These are phyloP conservation scores for Arthonia radiata DNA, from an alignment of 495 filamentous ascomycete species.

Conservation along the genomic window DNA sequence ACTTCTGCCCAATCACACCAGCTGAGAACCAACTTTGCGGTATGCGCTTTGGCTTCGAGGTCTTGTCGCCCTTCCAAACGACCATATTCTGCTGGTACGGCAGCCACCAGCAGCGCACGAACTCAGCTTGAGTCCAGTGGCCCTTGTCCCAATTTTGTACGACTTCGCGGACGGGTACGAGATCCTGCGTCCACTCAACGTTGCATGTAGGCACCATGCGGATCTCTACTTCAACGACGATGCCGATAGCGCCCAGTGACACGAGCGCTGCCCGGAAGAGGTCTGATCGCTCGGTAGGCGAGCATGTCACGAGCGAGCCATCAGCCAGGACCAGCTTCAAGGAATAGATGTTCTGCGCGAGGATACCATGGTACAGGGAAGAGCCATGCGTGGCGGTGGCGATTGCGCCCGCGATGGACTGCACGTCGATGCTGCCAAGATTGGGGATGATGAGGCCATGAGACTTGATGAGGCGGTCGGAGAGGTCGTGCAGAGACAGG, in stretches of 20 bases:
- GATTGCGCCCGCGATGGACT: conserved; percentile 83
- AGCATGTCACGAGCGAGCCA: conserved; percentile 52
- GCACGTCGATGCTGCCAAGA: conserved; percentile 80
- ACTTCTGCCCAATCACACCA: conserved; percentile 51
- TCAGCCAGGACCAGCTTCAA: conserved; percentile 66
- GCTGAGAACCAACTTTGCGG: conserved; percentile 57
- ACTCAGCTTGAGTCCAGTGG: conserved; percentile 69
- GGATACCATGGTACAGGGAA: conserved; percentile 55
- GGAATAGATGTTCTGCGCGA: conserved; percentile 47
- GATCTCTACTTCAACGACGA: conserved; percentile 72
- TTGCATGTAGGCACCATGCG: conserved; percentile 52
- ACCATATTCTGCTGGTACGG: conserved; percentile 71
- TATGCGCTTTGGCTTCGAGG: conserved; percentile 24
- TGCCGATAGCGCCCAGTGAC: conserved; percentile 70
- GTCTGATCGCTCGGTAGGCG: conserved; percentile 37
- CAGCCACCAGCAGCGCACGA: conserved; percentile 90
- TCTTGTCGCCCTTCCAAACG: conserved; percentile 65
- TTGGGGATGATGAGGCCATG: conserved; percentile 62
- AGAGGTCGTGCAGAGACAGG: conserved; percentile 51
- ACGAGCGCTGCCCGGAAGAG: conserved; percentile 77
- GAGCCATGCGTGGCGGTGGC: conserved; percentile 84
- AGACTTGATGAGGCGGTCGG: conserved; percentile 38
- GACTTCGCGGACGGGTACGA: conserved; percentile 40
- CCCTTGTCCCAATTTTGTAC: conserved; percentile 44
- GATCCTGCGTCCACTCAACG: conserved; percentile 61